phyloP scores from a whole-genome alignment of 495 filamentous ascomycete genomes.

The Lasiosphaeria miniovina region DNA sequence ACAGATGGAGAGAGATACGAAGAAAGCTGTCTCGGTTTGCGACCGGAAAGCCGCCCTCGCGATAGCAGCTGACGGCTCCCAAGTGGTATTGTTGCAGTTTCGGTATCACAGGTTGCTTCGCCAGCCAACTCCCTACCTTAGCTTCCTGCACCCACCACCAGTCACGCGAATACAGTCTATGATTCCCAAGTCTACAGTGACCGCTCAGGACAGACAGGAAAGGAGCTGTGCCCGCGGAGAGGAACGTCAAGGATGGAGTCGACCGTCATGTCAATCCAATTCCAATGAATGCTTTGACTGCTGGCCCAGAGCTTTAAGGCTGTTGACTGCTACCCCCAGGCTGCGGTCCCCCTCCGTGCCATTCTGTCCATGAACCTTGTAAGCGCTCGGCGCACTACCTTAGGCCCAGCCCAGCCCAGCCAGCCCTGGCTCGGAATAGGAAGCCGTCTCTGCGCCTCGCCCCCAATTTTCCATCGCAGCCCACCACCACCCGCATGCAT shows the following conservation, averaged over 20 bases:
- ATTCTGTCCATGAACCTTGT: not conserved
- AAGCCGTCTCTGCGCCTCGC: slow-evolving; percentile 8
- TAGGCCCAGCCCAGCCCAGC: not conserved
- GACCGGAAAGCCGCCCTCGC: not conserved
- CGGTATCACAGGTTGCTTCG: not conserved
- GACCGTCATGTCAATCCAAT: not conserved
- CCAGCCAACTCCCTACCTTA: not conserved
- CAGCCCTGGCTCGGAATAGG: slow-evolving; percentile 11
- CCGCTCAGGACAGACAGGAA: too few relatives aligned
- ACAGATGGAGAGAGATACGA: too few relatives aligned
- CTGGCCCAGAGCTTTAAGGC: not conserved
- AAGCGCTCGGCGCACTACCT: slow-evolving; percentile 4
- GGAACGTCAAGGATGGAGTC: not conserved
- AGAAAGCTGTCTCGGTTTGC: too few relatives aligned
- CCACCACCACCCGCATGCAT: not conserved
- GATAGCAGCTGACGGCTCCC: not conserved
- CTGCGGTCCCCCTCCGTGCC: not conserved
- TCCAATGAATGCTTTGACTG: not conserved
- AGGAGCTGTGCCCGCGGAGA: not conserved
- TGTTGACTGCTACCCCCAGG: not conserved
- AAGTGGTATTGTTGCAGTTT: not conserved
- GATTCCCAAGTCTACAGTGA: too few relatives aligned
- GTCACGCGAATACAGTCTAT: too few relatives aligned
- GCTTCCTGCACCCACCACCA: not conserved
- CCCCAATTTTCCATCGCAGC: slow-evolving; percentile 7